Percentiles rank a stretch among this genome's conserved stretches.
Conservation (phyloP, 352 stramenopile genomes). For the Globisporangium barbulae region DNA sequence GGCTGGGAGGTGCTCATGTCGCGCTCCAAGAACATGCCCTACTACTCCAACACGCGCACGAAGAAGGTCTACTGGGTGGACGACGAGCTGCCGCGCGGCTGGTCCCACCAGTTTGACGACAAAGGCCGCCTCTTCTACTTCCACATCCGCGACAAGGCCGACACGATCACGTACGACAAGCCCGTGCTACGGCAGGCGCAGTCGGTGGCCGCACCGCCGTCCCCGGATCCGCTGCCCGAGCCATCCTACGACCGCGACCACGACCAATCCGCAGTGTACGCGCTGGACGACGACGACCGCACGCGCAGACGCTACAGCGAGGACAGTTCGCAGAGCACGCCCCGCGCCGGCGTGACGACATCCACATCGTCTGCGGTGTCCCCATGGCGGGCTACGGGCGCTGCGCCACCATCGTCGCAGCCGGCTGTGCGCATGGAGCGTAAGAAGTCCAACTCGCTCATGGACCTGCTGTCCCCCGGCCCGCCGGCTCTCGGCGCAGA, state of each 20-base stretch:
- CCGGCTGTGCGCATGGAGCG: constrained; percentile 25
- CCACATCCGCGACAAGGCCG: constrained; percentile 68
- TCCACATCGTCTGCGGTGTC: constrained; percentile 1
- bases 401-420: neutral
- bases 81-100: constrained; percentile 73
- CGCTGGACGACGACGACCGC: constrained; percentile 3
- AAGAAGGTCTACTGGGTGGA: constrained; percentile 86
- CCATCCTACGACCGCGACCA: constrained; percentile 35
- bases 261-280: neutral
- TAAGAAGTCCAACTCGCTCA: constrained; percentile 79
- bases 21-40: constrained; percentile 79
- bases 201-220: constrained; percentile 6
- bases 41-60: constrained; percentile 78
- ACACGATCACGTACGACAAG: constrained; percentile 72
- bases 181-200: constrained; percentile 35
- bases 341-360: neutral
- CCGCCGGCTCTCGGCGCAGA: constrained; percentile 34
- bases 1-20: constrained; percentile 82
- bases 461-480: constrained; percentile 67
- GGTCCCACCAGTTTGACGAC: constrained; percentile 76
- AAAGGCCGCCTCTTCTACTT: constrained; percentile 66
- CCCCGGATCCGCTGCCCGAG: constrained; percentile 38
- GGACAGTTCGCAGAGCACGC: constrained; percentile 16
- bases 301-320: constrained; percentile 12
- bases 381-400: constrained; percentile 4